These are phyloP conservation scores for Mortierella sp. DNA, from an alignment of 371 early-diverging fungal genomes.

Conservation along the genomic window DNA sequence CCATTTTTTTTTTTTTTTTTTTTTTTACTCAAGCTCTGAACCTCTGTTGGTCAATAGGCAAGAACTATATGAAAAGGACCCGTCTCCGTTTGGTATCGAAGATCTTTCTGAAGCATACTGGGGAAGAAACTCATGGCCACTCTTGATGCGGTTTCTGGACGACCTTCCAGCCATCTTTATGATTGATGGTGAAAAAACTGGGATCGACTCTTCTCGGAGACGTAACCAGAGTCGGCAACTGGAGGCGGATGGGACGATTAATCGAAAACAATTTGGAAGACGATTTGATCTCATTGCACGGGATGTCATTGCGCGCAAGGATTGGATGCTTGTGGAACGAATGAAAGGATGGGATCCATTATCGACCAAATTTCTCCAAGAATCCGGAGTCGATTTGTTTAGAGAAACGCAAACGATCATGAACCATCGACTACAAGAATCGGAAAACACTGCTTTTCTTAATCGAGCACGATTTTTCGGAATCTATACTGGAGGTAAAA, in stretches of 20 bases:
- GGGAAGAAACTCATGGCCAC: conserved; percentile 9
- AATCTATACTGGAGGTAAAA: conserved; percentile 3
- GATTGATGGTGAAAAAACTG: conserved; percentile 13
- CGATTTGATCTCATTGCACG: conserved; percentile 7
- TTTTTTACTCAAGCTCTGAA: too few species aligned
- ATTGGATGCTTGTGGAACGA: conserved; percentile 12
- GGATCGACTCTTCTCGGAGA: conserved; percentile 6
- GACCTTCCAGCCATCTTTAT: conserved; percentile 5
- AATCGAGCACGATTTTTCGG: conserved; percentile 6
- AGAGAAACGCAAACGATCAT: conserved; percentile 28
- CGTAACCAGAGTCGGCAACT: neutral
- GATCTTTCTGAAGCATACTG: neutral
- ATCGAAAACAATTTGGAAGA: conserved; percentile 9
- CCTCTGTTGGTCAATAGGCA: too few species aligned
- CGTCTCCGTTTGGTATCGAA: too few species aligned
- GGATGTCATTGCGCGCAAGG: conserved; percentile 5
- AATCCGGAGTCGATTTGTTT: conserved; percentile 11
- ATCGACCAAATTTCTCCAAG: conserved; percentile 22
- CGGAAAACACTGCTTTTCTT: neutral
- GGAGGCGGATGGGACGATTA: neutral
- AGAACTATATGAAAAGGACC: too few species aligned
- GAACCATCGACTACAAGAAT: conserved; percentile 16
- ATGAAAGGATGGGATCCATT: conserved; percentile 4
- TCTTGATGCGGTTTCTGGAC: conserved; percentile 2
- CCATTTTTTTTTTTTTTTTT: too few species aligned